A percentile compares a stretch with the other conserved stretches of the same genome.
phyloP scores from a whole-genome alignment of 2,329 filamentous ascomycete species.

The Fusarium oxysporum region DNA sequence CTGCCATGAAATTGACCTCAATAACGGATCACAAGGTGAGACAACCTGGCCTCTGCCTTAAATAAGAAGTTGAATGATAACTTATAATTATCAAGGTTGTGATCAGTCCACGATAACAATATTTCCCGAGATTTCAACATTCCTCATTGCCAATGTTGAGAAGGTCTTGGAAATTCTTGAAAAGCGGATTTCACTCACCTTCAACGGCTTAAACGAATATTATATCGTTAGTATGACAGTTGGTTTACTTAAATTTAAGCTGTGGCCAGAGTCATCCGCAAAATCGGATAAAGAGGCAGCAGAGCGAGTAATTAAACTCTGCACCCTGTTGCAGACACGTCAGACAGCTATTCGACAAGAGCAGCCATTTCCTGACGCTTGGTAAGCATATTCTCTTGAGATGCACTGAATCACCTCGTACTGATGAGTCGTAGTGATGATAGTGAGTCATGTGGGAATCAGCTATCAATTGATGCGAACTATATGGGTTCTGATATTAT shows the following conservation, averaged over 20 bases:
- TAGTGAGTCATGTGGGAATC: fast-evolving
- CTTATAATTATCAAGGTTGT: background rate
- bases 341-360: background rate
- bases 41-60: background rate
- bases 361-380: fast-evolving
- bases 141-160: background rate
- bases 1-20: background rate
- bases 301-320: background rate
- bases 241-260: background rate
- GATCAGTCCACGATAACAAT: background rate
- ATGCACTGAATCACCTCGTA: fast-evolving
- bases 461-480: background rate
- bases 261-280: background rate
- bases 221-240: background rate
- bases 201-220: background rate
- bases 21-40: background rate
- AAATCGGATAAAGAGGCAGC: background rate
- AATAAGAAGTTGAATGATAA: no score
- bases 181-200: background rate
- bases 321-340: background rate
- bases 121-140: background rate
- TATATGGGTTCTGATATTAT: background rate
- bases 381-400: background rate
- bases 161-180: background rate
- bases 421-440: background rate